Evolutionary conservation across 1,284 basidiomycete genomes (phyloP).

Genomic region (Cryptococcus depauperatus): DNA sequence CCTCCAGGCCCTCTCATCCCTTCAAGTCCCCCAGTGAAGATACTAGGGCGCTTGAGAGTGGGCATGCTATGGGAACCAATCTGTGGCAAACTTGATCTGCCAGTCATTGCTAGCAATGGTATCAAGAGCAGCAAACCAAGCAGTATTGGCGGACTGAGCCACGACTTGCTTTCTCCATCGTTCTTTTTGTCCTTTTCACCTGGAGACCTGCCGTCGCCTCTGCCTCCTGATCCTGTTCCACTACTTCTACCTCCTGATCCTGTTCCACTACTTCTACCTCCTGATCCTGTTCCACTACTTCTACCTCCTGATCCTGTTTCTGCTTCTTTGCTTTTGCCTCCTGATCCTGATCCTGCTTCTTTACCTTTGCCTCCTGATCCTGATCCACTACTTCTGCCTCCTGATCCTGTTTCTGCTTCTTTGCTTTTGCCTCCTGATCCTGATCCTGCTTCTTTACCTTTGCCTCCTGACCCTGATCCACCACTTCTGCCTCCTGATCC

Average conservation of each 20-base stretch:
- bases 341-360: neutral
- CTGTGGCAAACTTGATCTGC: conserved; percentile 1
- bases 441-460: neutral
- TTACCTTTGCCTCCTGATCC: neutral
- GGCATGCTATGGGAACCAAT: too few species aligned
- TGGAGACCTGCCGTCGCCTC: neutral
- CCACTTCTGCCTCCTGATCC: neutral
- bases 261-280: neutral
- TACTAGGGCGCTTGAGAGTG: neutral
- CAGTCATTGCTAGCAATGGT: conserved; percentile 2
- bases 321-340: neutral
- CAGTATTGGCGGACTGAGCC: conserved; percentile 5
- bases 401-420: neutral
- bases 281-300: neutral
- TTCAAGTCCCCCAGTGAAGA: neutral
- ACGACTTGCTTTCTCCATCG: neutral
- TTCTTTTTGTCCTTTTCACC: neutral
- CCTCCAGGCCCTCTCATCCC: too few species aligned
- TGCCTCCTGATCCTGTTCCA: neutral
- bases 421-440: neutral
- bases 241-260: neutral
- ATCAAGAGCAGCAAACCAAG: conserved; percentile 8
- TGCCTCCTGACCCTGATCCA: neutral
- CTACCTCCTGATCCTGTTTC: neutral
- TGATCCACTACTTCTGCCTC: neutral